Percentiles rank a stretch among this genome's conserved stretches.
Conservation (phyloP, 1,284 basidiomycete species). For the Ceratobasidium sp. region DNA sequence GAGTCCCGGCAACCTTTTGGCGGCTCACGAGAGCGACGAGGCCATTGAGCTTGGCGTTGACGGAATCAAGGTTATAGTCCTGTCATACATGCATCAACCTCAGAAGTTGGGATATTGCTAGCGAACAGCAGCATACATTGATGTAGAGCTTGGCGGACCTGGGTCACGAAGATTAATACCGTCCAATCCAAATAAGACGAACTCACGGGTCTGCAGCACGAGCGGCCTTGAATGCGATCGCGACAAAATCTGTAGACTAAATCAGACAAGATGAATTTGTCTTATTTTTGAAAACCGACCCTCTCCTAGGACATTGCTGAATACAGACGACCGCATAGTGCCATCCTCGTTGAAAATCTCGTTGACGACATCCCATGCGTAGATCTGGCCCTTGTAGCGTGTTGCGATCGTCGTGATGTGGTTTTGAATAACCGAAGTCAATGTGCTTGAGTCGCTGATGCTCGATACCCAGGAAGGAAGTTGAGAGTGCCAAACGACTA, state of each 20-base stretch:
- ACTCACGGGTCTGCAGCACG: slow-evolving; percentile 24
- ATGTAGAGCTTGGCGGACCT: slow-evolving; percentile 44
- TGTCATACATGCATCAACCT: not conserved
- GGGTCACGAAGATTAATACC: not conserved
- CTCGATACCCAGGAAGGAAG: slow-evolving; percentile 32
- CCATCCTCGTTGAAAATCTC: slow-evolving; percentile 40
- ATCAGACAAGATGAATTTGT: not conserved
- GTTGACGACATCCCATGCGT: slow-evolving; percentile 32
- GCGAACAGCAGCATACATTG: slow-evolving; percentile 22
- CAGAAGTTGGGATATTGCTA: not conserved
- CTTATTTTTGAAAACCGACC: not conserved
- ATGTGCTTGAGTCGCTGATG: slow-evolving; percentile 6
- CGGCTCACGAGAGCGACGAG: slow-evolving; percentile 17
- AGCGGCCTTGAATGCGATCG: slow-evolving; percentile 42
- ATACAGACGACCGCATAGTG: slow-evolving; percentile 37
- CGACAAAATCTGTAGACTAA: slow-evolving; percentile 40
- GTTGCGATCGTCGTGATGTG: slow-evolving; percentile 19
- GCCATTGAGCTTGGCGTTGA: slow-evolving; percentile 27
- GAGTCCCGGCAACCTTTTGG: slow-evolving; percentile 12
- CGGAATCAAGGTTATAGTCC: slow-evolving; percentile 37
- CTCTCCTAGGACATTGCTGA: slow-evolving; percentile 35
- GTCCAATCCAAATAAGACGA: too few relatives aligned
- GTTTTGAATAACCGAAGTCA: slow-evolving; percentile 32
- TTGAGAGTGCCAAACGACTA: slow-evolving; percentile 35
- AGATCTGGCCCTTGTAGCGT: slow-evolving; percentile 32